phyloP scores from a whole-genome alignment of 2,329 filamentous ascomycete species.

The Epichloe amarillans region DNA sequence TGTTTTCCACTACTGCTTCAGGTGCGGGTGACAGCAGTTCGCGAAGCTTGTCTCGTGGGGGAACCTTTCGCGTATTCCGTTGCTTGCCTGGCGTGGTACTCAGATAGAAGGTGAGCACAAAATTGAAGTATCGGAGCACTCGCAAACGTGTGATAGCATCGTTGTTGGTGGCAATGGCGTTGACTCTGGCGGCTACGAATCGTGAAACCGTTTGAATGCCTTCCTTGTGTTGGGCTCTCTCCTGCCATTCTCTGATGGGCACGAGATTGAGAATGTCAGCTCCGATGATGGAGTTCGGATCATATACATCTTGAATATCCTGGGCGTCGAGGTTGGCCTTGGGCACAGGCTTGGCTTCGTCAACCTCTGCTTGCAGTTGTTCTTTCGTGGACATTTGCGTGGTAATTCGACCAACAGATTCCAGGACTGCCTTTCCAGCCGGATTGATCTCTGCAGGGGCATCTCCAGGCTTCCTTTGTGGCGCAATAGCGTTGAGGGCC shows the following conservation, averaged over 20 bases:
- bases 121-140: slow-evolving; percentile 46
- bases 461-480: slow-evolving; percentile 22
- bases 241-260: slow-evolving; percentile 61
- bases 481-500: slow-evolving; percentile 56
- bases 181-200: slow-evolving; percentile 53
- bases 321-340: slow-evolving; percentile 53
- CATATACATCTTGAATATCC: slow-evolving; percentile 60
- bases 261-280: slow-evolving; percentile 52
- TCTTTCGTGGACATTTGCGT: slow-evolving; percentile 54
- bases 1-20: slow-evolving; percentile 49
- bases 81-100: slow-evolving; percentile 31
- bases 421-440: slow-evolving; percentile 46
- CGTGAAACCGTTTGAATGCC: slow-evolving; percentile 43
- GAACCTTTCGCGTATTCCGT: slow-evolving; percentile 37
- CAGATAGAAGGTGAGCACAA: slow-evolving; percentile 41
- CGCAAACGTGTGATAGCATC: slow-evolving; percentile 40
- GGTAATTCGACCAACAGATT: slow-evolving; percentile 47
- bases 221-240: slow-evolving; percentile 45
- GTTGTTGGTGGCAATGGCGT: slow-evolving; percentile 37
- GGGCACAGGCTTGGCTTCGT: slow-evolving; percentile 60
- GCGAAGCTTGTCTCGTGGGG: slow-evolving; percentile 48
- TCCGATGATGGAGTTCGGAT: slow-evolving; percentile 52
- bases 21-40: slow-evolving; percentile 43
- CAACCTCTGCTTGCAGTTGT: slow-evolving; percentile 49
- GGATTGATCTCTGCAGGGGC: slow-evolving; percentile 38